Evolutionary conservation across 2,329 filamentous ascomycete genomes (phyloP).

Genomic region (Fusarium tjaetaba): DNA sequence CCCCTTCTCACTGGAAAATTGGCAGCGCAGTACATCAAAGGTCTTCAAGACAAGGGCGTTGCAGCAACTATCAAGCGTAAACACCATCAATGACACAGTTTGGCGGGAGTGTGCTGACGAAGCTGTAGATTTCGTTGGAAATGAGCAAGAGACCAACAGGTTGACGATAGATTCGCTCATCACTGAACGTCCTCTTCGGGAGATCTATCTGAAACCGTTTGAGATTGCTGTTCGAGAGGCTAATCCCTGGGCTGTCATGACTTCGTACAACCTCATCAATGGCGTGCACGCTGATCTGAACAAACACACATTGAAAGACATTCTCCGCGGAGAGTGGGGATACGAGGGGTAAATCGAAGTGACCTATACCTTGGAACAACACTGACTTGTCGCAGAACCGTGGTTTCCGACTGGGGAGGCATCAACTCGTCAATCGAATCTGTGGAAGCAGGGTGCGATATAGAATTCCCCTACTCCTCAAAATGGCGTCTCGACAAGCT

Average conservation of each 20-base stretch:
- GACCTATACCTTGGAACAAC: neutral
- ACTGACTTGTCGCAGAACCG: slow-evolving; percentile 53
- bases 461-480: slow-evolving; percentile 66
- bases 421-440: slow-evolving; percentile 66
- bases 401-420: slow-evolving; percentile 69
- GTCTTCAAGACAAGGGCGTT: slow-evolving; percentile 77
- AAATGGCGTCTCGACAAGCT: slow-evolving; percentile 68
- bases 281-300: slow-evolving; percentile 68
- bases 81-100: slow-evolving; percentile 18
- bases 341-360: slow-evolving; percentile 61
- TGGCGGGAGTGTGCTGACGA: neutral
- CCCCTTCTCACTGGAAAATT: slow-evolving; percentile 79
- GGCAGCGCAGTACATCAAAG: slow-evolving; percentile 76
- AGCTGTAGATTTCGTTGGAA: slow-evolving; percentile 69
- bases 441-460: slow-evolving; percentile 64
- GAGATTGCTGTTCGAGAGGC: slow-evolving; percentile 77
- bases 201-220: slow-evolving; percentile 79
- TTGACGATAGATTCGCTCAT: slow-evolving; percentile 70
- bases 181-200: slow-evolving; percentile 71
- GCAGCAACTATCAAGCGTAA: slow-evolving; percentile 81
- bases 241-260: slow-evolving; percentile 76
- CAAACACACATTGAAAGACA: slow-evolving; percentile 62
- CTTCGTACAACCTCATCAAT: slow-evolving; percentile 74
- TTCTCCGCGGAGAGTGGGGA: slow-evolving; percentile 70
- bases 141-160: slow-evolving; percentile 72